These are phyloP conservation scores for Boletus subparvulus DNA, from an alignment of 768 basidiomycete species.

Conservation along the genomic window DNA sequence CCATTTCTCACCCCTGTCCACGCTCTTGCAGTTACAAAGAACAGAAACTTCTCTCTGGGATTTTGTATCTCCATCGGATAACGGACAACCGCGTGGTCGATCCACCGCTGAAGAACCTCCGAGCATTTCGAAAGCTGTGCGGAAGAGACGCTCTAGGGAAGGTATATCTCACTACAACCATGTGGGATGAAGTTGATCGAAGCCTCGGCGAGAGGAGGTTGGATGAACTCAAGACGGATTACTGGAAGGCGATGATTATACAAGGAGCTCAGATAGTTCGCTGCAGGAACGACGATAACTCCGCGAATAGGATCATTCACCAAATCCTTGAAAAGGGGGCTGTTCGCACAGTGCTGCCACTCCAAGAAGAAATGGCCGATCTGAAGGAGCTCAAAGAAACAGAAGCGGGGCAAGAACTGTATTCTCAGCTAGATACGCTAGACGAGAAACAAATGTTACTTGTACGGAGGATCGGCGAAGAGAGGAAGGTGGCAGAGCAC, in stretches of 20 bases:
- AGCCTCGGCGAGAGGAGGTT: conserved; percentile 18
- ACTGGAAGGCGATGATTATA: conserved; percentile 9
- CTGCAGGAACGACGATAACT: conserved; percentile 9
- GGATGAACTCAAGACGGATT: conserved; percentile 6
- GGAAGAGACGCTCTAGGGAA: conserved; percentile 30
- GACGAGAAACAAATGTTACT: conserved; percentile 8
- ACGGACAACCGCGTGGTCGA: conserved; percentile 39
- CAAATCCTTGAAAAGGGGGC: not conserved
- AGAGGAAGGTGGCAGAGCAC: conserved; percentile 10
- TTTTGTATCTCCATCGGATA: conserved; percentile 43
- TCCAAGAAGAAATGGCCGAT: conserved; percentile 10
- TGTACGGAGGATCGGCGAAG: conserved; percentile 4
- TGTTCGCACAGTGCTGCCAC: not conserved
- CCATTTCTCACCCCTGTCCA: not conserved
- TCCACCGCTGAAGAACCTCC: conserved; percentile 34
- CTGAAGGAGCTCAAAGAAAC: conserved; percentile 12
- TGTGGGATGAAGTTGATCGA: conserved; percentile 35
- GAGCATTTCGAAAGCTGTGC: conserved; percentile 31
- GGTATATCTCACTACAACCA: conserved; percentile 39
- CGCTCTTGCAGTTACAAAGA: conserved; percentile 5
- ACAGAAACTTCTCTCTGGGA: conserved; percentile 27
- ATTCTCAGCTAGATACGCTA: conserved; percentile 7
- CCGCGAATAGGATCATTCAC: conserved; percentile 8
- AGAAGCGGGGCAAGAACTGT: conserved; percentile 3
- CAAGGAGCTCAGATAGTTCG: conserved; percentile 8